Base-by-base conservation (phyloP, 1,139 yeast genomes). In the Geotrichum australiense region DNA sequence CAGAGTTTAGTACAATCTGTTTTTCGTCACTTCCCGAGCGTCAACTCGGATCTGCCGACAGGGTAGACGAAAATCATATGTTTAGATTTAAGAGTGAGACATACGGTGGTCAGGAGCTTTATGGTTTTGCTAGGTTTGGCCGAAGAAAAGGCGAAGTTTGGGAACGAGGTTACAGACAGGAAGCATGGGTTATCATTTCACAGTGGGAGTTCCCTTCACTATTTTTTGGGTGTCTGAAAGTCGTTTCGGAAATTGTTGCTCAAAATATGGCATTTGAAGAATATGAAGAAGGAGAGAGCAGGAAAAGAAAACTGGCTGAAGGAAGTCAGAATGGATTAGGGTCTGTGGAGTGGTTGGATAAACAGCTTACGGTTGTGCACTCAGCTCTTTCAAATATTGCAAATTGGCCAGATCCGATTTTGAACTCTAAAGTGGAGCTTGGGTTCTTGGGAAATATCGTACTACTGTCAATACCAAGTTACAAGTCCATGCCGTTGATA, bases 11-110 rank as follows among this genome's bases (percentile, higher is more conserved):
- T 12, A 48, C 52, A 18, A 56, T 58, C 27, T 57, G 62, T 37
- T 58, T 56, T 46, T 53, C 58, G 6, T 47, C 61, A 1, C 41
- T 58, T 31, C 62, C 63, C 1, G 62, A 58, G 32, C 52, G 54
- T 18, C 46, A 53, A 8, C n/a, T 20, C 10, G 18, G 15, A 20
- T 22, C 24, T 24, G 20, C 20, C 12, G 43, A 39, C 30, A 21
- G 35, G 20, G 36, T 27, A 18, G 35, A 43, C 21, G 51, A 50
- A 35, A 53, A 52, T 36, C 57, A 54, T 42, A 47, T 54, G 10
- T 54, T 54, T 36, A 43, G 56, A 24, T 54, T 50, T 26, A 24
- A 33, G 14, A 36, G 42, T 42, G 38, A 42, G 39, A 35, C 35
- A 16, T 28, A 36, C 15, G 40, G 31, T 19, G 37, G 37, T 32